These are phyloP conservation scores for Fusarium proliferatum DNA, from an alignment of 2,329 filamentous ascomycete species.

Conservation along the genomic window DNA sequence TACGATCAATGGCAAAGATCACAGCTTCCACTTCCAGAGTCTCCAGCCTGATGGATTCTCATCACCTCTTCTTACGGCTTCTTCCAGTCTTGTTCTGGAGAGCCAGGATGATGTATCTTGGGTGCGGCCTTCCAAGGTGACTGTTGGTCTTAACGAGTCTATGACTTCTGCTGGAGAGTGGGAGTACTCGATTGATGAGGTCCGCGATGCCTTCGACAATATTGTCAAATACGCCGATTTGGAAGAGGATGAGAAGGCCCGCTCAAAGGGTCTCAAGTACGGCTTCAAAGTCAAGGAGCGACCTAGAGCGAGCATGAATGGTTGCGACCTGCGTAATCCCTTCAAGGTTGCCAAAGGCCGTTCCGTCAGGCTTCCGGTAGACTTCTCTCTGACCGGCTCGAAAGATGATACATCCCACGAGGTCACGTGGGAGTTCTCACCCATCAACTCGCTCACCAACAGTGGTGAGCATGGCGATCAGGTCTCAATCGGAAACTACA, in stretches of 20 bases:
- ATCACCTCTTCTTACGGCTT: slow-evolving; percentile 77
- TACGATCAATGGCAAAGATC: slow-evolving; percentile 83
- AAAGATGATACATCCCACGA: slow-evolving; percentile 73
- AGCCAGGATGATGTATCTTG: slow-evolving; percentile 78
- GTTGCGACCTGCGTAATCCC: slow-evolving; percentile 83
- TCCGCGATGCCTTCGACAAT: slow-evolving; percentile 92
- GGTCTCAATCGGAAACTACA: slow-evolving; percentile 67
- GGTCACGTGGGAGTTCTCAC: slow-evolving; percentile 84
- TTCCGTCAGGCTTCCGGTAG: slow-evolving; percentile 74
- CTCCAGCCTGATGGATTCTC: slow-evolving; percentile 88
- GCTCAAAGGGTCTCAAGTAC: slow-evolving; percentile 74
- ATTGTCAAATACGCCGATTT: slow-evolving; percentile 76
- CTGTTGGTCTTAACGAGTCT: slow-evolving; percentile 90
- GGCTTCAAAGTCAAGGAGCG: slow-evolving; percentile 88
- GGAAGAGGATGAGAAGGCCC: slow-evolving; percentile 77
- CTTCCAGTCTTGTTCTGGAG: slow-evolving; percentile 69
- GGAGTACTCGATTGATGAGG: slow-evolving; percentile 91
- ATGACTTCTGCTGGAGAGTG: slow-evolving; percentile 82
- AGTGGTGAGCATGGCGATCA: slow-evolving; percentile 75
- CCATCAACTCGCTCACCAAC: slow-evolving; percentile 74
- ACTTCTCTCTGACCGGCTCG: slow-evolving; percentile 72
- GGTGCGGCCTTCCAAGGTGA: slow-evolving; percentile 80
- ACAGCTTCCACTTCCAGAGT: slow-evolving; percentile 90
- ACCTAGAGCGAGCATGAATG: slow-evolving; percentile 76
- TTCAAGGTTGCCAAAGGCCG: slow-evolving; percentile 85